A percentile compares a stretch with the other conserved stretches of the same genome.
Conservation (phyloP, 345 rosid genomes). For the Euphorbia pulcherrima region DNA sequence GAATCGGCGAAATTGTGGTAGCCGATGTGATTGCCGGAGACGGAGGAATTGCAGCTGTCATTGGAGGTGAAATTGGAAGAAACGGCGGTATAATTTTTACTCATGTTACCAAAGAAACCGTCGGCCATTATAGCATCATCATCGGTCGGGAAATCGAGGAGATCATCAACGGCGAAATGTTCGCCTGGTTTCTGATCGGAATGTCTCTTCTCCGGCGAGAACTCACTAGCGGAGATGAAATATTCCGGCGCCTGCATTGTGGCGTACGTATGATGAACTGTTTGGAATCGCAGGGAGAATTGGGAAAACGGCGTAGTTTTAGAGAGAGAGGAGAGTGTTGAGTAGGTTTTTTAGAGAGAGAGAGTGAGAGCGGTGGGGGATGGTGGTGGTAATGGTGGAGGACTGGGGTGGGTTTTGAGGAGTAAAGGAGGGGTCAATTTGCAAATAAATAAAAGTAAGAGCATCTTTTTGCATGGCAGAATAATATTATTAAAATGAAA, state of each 20-base stretch:
- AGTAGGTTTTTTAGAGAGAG: background rate
- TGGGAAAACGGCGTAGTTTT: background rate
- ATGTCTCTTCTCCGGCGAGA: conserved; percentile 37
- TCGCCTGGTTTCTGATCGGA: conserved; percentile 34
- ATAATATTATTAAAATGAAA: conserved; percentile 18
- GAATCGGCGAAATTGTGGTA: conserved; percentile 39
- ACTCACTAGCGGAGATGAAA: conserved; percentile 26
- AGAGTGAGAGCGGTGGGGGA: conserved; percentile 9
- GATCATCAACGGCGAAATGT: conserved; percentile 59
- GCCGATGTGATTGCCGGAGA: conserved; percentile 24
- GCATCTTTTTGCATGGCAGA: conserved; percentile 20
- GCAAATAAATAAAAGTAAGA: conserved; percentile 27
- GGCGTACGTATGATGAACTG: background rate
- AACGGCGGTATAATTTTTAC: conserved; percentile 33
- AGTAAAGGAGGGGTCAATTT: conserved; percentile 30
- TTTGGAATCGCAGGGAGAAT: background rate
- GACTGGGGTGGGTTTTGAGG: conserved; percentile 43
- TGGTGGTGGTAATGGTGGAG: conserved; percentile 17
- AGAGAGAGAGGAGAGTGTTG: conserved; percentile 14
- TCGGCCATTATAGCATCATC: conserved; percentile 33
- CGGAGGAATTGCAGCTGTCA: conserved; percentile 45
- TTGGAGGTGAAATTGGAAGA: conserved; percentile 42
- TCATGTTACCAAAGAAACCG: conserved; percentile 37
- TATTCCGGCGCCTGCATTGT: conserved; percentile 45
- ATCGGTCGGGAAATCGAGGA: conserved; percentile 61